These are phyloP conservation scores for Oxyria digyna DNA, from an alignment of 148 eudicot genomes.

Conservation along the genomic window DNA sequence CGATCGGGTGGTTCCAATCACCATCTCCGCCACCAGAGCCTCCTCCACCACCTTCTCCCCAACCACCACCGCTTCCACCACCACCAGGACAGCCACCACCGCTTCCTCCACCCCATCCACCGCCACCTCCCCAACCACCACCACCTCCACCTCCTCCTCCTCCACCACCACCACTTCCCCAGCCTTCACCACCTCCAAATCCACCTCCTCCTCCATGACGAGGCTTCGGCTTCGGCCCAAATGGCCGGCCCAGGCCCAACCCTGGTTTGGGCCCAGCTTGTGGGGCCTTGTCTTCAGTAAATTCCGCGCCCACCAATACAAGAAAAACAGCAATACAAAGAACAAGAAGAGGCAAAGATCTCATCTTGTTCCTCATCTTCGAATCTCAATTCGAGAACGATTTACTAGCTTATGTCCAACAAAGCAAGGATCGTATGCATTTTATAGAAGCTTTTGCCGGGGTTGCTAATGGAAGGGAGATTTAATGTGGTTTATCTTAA, in stretches of 20 bases:
- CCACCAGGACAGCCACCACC: neutral
- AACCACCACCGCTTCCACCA: neutral
- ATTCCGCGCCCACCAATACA: neutral
- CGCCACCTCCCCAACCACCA: neutral
- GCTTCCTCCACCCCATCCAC: neutral
- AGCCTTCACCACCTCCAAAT: neutral
- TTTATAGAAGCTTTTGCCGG: too few relatives aligned
- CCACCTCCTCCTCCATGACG: neutral
- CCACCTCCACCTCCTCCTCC: neutral
- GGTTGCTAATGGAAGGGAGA: too few relatives aligned
- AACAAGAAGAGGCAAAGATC: neutral
- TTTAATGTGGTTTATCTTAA: neutral
- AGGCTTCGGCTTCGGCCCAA: neutral
- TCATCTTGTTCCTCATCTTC: neutral
- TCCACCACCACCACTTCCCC: neutral
- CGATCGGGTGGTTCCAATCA: neutral
- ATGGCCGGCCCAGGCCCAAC: neutral
- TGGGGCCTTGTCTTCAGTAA: neutral
- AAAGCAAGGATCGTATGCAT: too few relatives aligned
- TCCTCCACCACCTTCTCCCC: neutral
- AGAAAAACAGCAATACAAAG: neutral
- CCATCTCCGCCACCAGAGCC: neutral
- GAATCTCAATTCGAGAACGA: neutral
- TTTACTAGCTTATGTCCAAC: neutral
- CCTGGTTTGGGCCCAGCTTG: neutral